phyloP scores from a whole-genome alignment of 1,139 yeast species.

The Suhomyces kunorum region DNA sequence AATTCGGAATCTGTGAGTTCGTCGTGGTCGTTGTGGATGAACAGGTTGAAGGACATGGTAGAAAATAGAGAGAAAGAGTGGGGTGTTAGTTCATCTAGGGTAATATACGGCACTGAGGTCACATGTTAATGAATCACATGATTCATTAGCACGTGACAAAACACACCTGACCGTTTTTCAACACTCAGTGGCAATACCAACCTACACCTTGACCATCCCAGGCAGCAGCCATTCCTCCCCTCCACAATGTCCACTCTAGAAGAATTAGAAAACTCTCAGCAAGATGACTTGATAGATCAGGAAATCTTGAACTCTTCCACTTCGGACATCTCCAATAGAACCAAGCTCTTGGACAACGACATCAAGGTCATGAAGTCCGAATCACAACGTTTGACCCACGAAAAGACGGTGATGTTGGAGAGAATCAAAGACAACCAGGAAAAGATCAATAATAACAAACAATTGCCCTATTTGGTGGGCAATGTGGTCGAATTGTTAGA shows the following conservation, averaged over 20 bases:
- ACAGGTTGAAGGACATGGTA: slow-evolving; percentile 3
- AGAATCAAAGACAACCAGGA: slow-evolving; percentile 95
- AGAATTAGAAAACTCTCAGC: slow-evolving; percentile 55
- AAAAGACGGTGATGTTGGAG: slow-evolving; percentile 88
- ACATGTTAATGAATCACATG: background rate
- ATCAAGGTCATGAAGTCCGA: slow-evolving; percentile 95
- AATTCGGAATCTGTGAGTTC: slow-evolving; percentile 31
- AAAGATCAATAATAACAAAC: slow-evolving; percentile 93
- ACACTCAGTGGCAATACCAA: slow-evolving; percentile 15
- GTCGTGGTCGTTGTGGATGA: slow-evolving; percentile 17
- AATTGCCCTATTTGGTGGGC: slow-evolving; percentile 95
- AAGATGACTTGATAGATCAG: slow-evolving; percentile 63
- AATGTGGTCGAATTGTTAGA: slow-evolving; percentile 94
- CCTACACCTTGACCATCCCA: background rate
- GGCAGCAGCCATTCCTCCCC: background rate
- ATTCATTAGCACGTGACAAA: slow-evolving; percentile 4
- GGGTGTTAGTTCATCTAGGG: too few relatives aligned
- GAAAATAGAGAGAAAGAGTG: background rate
- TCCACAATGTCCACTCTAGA: slow-evolving; percentile 63
- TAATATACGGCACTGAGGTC: too few relatives aligned
- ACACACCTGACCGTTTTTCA: slow-evolving; percentile 6
- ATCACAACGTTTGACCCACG: slow-evolving; percentile 86
- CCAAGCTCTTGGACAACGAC: slow-evolving; percentile 88
- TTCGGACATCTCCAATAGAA: slow-evolving; percentile 80
- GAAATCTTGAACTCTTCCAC: slow-evolving; percentile 81